Evolutionary conservation across 495 filamentous ascomycete species (phyloP), one percentile per base, ranked within the genome.

Genomic region (Podospora comata): DNA sequence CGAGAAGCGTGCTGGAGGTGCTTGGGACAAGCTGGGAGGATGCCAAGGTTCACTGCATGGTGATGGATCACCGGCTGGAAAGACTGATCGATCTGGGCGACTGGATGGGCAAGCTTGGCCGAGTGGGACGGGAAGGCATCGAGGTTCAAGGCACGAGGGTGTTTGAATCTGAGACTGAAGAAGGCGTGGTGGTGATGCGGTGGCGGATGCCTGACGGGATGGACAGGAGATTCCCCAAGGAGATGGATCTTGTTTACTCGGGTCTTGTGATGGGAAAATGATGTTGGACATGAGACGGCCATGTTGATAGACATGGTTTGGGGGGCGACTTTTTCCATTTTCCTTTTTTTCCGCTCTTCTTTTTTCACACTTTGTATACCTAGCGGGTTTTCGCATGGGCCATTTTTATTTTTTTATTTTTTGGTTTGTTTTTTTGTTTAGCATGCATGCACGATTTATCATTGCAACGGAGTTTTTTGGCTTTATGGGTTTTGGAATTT

Each of bases 231-330:
- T 76, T 76, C 34, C 67, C 73, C 9, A 60, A 59, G 19, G 71
- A 76, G 60, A 76, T 76, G 74, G 74, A 76, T 48, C 73, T 62
- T 48, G 69, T 76, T n/a, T 76, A 75, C 34, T 34, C 66, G 5
- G 61, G 66, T 23, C 2, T 48, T 16, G 39, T 48, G 39, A 48
- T 48, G 39, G 39, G 23, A 23, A 48, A 48, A 11, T 48, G 13
- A 48, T 48, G 13, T 11, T 18, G 39, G 39, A 48, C 18, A 32
- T 32, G 39, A 48, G 6, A 48, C 39, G 39, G 39, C 39, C 39
- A 48, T 13, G 39, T 48, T 48, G 39, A 16, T 11, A 18, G 15
- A 16, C 39, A 48, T 48, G 39, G 39, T 11, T 48, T 48, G 39
- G 13, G 15, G 34, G 34, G 5, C 6, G 34, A 6, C 34, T 5